A percentile compares a stretch with the other conserved stretches of the same genome.
Evolutionary conservation across 2,329 filamentous ascomycete genomes (phyloP).

Genomic region (Aspergillus pseudoviridinutans): DNA sequence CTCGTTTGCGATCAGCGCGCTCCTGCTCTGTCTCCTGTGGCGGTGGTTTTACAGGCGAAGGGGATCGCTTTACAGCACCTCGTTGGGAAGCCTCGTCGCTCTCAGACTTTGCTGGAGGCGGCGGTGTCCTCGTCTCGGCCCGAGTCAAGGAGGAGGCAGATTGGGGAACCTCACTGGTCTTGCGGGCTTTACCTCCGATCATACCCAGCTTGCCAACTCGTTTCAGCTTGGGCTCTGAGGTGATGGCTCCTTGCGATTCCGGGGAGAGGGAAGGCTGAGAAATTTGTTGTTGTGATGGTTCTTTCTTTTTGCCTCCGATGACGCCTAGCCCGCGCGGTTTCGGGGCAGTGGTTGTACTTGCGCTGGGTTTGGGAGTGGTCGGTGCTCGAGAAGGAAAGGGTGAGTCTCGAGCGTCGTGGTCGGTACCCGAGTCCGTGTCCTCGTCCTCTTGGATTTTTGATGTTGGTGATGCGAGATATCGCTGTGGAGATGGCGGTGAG

Average conservation of each 20-base stretch:
- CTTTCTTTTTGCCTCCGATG: constrained; percentile 30
- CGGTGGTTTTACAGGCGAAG: constrained; percentile 2
- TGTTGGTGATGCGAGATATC: not conserved
- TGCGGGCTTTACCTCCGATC: constrained; percentile 28
- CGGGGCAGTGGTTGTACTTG: constrained; percentile 3
- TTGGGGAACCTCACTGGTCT: constrained; percentile 4
- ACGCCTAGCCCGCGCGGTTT: constrained; percentile 24
- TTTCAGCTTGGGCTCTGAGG: not conserved
- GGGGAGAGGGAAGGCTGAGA: constrained; percentile 1
- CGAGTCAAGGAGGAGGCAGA: constrained; percentile 2
- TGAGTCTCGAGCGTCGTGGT: not conserved
- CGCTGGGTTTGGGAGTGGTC: not conserved
- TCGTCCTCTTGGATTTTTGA: not conserved
- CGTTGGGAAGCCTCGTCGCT: not conserved
- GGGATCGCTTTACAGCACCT: not conserved
- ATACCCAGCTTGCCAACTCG: constrained; percentile 29
- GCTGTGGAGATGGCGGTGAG: not conserved
- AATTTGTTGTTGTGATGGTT: constrained; percentile 3
- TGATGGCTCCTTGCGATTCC: not conserved
- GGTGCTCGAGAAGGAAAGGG: not conserved
- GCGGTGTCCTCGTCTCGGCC: not conserved
- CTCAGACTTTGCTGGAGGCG: constrained; percentile 1
- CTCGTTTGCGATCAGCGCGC: constrained; percentile 52
- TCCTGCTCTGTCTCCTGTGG: constrained; percentile 45
- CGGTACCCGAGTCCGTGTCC: not conserved